Evolutionary conservation across 2,329 filamentous ascomycete genomes (phyloP).

Genomic region (Allantophomopsis lycopodina): DNA sequence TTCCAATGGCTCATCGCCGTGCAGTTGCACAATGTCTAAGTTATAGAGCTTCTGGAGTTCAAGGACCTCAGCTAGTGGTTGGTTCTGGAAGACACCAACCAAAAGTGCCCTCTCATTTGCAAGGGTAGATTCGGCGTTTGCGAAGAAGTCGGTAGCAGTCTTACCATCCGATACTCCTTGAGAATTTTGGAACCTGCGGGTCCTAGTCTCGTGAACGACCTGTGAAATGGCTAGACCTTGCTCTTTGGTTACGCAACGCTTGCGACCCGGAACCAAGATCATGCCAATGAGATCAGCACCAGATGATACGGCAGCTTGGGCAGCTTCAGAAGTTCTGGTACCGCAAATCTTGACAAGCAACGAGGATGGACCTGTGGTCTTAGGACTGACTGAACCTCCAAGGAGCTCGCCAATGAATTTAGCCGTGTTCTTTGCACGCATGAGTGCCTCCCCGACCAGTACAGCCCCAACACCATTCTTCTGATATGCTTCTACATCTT

Average conservation of each 20-base stretch:
- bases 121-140: constrained; percentile 30
- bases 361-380: constrained; percentile 21
- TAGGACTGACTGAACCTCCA: constrained; percentile 31
- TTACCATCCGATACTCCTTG: constrained; percentile 7
- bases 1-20: constrained; percentile 83
- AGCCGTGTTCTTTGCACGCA: constrained; percentile 75
- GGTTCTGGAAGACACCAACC: constrained; percentile 89
- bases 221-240: constrained; percentile 70
- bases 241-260: constrained; percentile 67
- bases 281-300: constrained; percentile 91
- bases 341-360: constrained; percentile 91
- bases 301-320: constrained; percentile 65
- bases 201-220: constrained; percentile 42
- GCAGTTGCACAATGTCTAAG: constrained; percentile 84
- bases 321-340: constrained; percentile 70
- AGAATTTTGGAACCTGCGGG: neutral
- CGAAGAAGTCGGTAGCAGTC: constrained; percentile 56
- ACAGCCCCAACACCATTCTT: constrained; percentile 85
- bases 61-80: constrained; percentile 71
- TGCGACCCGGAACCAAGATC: constrained; percentile 72
- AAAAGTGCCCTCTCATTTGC: constrained; percentile 53
- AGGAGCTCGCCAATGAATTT: constrained; percentile 77
- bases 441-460: constrained; percentile 88
- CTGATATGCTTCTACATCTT: constrained; percentile 80
- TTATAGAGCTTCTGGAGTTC: constrained; percentile 61